Base-by-base conservation (phyloP, 495 filamentous ascomycete genomes). In the Lasiosphaeria ovina region DNA sequence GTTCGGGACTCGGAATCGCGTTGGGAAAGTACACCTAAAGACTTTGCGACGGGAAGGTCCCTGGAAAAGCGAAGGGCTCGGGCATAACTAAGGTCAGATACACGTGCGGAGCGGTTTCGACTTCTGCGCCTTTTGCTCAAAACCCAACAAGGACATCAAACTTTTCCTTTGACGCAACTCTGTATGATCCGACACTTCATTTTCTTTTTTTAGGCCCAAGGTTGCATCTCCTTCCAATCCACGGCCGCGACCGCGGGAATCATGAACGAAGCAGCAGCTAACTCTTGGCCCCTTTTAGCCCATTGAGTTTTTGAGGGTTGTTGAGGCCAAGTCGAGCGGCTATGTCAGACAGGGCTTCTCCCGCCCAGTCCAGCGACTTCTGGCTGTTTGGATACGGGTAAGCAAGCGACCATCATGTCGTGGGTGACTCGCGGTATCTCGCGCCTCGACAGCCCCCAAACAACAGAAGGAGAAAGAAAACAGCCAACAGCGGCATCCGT, bases 361-460 rank as follows among this genome's bases (percentile, higher is more conserved):
- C 53, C 8, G 40, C 42, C 24, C 24, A 49, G 17, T 55, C 51
- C 6, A 69, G 55, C 72, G 89, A 91, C 65, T 89, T 93, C 64
- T 96, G 92, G 92, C 76, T 96, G 51, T 96, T 93, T 76, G 92
- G 92, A 38, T 96, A 96, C 69, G 92, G 92, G 91, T 95, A 73
- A 73, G 81, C 24, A 24, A 24, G 24, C 24, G 24, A 24, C 24
- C 24, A 24, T 24, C 24, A 24, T 24, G 24, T 24, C 2, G 24
- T 24, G 24, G 24, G 24, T 24, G 24, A 24, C 0, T 24, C 24
- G 24, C 24, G 24, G 24, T 24, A 24, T 24, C 24, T 24, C 24
- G 24, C 24, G 24, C 24, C 24, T 24, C 24, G 24, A 24, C 24
- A 0, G 24, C 24, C 24, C 24, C 24, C 24, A 24, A 24, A 24